phyloP scores from a whole-genome alignment of 805 yeast genomes.

The Cyberlindnera euphorbiiphila region DNA sequence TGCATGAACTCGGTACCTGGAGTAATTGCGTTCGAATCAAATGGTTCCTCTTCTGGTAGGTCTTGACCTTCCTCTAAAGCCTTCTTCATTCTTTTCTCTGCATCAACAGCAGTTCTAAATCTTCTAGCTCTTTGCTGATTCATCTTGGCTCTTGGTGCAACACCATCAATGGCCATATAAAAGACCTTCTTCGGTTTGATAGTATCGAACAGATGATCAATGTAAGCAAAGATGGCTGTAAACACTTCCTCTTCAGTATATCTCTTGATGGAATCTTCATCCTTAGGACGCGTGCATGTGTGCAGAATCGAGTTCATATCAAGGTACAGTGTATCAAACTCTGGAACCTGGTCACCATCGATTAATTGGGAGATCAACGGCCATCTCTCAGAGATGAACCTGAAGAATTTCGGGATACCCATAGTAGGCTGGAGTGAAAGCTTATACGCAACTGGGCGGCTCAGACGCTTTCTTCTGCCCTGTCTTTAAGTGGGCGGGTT shows the following conservation, averaged over 20 bases:
- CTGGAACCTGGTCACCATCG: conserved; percentile 80
- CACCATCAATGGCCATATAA: conserved; percentile 97
- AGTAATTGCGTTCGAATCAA: conserved; percentile 96
- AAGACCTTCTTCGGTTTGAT: conserved; percentile 83
- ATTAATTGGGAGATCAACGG: conserved; percentile 88
- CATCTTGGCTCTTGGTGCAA: conserved; percentile 98
- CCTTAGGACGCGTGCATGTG: conserved; percentile 87
- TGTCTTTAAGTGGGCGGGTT: too few relatives aligned
- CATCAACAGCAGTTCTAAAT: conserved; percentile 88
- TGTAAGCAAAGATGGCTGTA: conserved; percentile 88
- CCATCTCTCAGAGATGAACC: conserved; percentile 98
- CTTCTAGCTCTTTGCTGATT: conserved; percentile 94
- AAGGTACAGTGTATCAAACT: conserved; percentile 88
- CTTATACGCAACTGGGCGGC: too few relatives aligned
- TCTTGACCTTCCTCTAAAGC: conserved; percentile 72
- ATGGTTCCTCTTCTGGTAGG: conserved; percentile 78
- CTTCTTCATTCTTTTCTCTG: conserved; percentile 64
- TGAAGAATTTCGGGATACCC: conserved; percentile 97
- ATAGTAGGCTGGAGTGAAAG: conserved; percentile 21
- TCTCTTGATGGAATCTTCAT: conserved; percentile 57
- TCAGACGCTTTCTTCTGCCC: too few relatives aligned
- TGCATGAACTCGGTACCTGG: conserved; percentile 99
- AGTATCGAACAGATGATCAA: conserved; percentile 86
- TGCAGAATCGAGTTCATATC: conserved; percentile 98
- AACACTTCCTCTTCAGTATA: conserved; percentile 89